These are phyloP conservation scores for Blepharisma stoltei DNA, from an alignment of 73 alveolate genomes.

Conservation along the genomic window DNA sequence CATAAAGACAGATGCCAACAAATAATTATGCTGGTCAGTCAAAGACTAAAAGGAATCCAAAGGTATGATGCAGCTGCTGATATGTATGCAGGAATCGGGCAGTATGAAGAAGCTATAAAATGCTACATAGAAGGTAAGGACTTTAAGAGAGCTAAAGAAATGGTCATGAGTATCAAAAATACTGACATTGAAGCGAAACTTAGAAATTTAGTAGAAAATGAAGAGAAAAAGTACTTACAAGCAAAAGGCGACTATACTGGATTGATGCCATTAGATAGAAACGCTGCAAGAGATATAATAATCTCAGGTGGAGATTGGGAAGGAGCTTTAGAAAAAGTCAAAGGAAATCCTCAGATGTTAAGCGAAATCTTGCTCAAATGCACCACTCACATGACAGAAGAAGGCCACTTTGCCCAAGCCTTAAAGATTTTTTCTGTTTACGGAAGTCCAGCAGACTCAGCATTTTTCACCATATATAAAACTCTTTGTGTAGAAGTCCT, in stretches of 20 bases:
- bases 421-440: constrained; percentile 86
- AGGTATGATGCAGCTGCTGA: constrained; percentile 93
- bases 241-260: constrained; percentile 56
- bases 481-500: constrained; percentile 94
- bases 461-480: constrained; percentile 86
- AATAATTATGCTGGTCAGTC: constrained; percentile 88
- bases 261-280: constrained; percentile 54
- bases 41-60: constrained; percentile 77
- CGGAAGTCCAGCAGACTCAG: constrained; percentile 88
- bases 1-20: constrained; percentile 89
- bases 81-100: constrained; percentile 92
- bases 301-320: constrained; percentile 61
- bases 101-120: constrained; percentile 92
- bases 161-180: constrained; percentile 74
- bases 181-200: constrained; percentile 65
- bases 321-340: constrained; percentile 84
- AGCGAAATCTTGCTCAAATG: constrained; percentile 81
- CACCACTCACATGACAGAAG: constrained; percentile 76
- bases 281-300: constrained; percentile 53
- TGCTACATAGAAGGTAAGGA: constrained; percentile 78
- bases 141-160: constrained; percentile 88
- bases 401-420: constrained; percentile 91
- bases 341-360: constrained; percentile 81
- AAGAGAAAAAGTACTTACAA: constrained; percentile 57
- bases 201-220: constrained; percentile 63